Evolutionary conservation across 495 filamentous ascomycete genomes (phyloP), one percentile per base, ranked within the genome.

Genomic region (Paragyromitra xinjiangensis): DNA sequence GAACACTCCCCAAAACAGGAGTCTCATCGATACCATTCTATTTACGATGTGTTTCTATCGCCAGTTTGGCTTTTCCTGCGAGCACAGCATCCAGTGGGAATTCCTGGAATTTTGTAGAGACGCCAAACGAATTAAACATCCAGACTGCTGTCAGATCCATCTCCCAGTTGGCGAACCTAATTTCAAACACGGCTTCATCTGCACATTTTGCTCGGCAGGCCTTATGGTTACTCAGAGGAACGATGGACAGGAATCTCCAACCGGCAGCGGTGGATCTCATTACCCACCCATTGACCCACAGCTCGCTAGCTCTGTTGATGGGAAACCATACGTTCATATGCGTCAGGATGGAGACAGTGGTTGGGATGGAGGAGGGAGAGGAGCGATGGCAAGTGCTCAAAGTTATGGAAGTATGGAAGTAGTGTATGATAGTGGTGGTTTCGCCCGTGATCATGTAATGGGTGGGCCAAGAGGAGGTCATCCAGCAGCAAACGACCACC

Each of bases 31-130:
- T 71, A 71, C 9, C 6, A 50, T 62, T 71, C 56, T 0, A 63
- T 9, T 29, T 40, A 63, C 26, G 16, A 77, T 77, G 74, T 77
- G 74, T 61, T 73, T 65, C 69, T 77, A 64, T 56, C 69, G 51
- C 24, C 44, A 34, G 14, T 19, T 73, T 11, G 29, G 40, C 14
- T 73, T 66, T 26, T 44, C 56, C 29, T 77, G 74, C 22, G 26
- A 59, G 19, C 74, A 77, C 45, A 34, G 19, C 12, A 16, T 73
- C 24, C 59, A 64, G 59, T 76, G 73, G 73, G 58, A 72, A 11
- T 55, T 42, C 65, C 19, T 73, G 40, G 29, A 58, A 8, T 44
- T 53, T 29, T 71, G 67, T 16, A 37, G 56, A 22, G 16, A 62
- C 24, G 56, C 59, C 37, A 61, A 11, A 7, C 22, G 67, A 2